Percentiles rank a stretch among this genome's conserved stretches.
Evolutionary conservation across 1,284 basidiomycete genomes (phyloP).

Genomic region (Cryptococcus sp.): DNA sequence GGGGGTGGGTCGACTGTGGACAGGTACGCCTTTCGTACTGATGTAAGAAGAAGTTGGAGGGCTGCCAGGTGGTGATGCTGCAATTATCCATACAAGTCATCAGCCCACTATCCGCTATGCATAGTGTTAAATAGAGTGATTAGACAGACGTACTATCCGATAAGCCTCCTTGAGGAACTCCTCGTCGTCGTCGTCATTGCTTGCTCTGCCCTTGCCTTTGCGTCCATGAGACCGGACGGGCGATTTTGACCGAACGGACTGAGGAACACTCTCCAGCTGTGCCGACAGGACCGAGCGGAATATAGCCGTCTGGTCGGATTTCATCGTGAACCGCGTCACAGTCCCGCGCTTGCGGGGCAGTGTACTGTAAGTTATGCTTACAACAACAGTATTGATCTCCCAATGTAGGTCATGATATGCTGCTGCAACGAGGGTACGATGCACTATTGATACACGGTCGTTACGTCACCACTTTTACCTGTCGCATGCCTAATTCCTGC

Average conservation of each 20-base stretch:
- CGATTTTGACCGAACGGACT: constrained; percentile 20
- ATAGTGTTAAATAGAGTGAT: background rate
- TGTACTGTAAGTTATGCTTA: too few relatives aligned
- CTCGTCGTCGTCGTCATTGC: constrained; percentile 27
- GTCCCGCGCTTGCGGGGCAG: too few relatives aligned
- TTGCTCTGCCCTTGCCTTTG: constrained; percentile 24
- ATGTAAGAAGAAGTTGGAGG: constrained; percentile 34
- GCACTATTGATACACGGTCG: too few relatives aligned
- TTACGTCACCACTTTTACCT: too few relatives aligned
- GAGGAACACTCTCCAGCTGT: constrained; percentile 10
- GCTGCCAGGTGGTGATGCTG: constrained; percentile 48
- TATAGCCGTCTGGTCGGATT: constrained; percentile 10
- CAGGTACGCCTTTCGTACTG: constrained; percentile 51
- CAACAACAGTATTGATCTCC: too few relatives aligned
- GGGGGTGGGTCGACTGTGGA: constrained; percentile 42
- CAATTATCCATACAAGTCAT: too few relatives aligned
- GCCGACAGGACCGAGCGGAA: constrained; percentile 22
- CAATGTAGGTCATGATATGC: too few relatives aligned
- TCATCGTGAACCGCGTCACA: constrained; percentile 2
- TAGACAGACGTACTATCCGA: constrained; percentile 41
- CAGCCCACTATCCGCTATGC: background rate
- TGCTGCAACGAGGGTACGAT: too few relatives aligned
- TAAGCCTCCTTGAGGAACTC: constrained; percentile 53
- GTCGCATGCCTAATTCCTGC: too few relatives aligned
- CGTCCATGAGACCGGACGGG: constrained; percentile 10